These are phyloP conservation scores for Fraxinus albicans DNA, from an alignment of 305 asterid species.

Conservation along the genomic window DNA sequence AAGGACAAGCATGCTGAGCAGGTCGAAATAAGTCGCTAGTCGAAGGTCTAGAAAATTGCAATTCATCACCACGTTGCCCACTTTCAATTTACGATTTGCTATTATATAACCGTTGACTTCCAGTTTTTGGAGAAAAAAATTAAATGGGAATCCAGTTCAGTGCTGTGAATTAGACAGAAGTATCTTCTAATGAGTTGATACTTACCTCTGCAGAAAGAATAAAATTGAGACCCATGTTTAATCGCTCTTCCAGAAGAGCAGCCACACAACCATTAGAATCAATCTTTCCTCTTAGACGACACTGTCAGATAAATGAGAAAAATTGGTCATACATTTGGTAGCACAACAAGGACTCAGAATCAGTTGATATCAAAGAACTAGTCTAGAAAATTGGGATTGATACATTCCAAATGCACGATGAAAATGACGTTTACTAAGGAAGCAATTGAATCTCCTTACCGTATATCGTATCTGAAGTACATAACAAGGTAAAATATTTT, in stretches of 20 bases:
- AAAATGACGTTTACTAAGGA: background rate
- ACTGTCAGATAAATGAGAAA: conserved; percentile 42
- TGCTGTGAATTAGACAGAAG: background rate
- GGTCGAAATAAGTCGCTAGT: background rate
- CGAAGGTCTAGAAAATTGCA: background rate
- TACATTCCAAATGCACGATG: background rate
- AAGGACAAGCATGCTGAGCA: background rate
- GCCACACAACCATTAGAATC: conserved; percentile 85
- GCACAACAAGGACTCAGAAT: background rate
- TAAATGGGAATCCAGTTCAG: background rate
- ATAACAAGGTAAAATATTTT: background rate
- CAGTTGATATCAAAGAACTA: background rate
- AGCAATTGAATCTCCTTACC: background rate
- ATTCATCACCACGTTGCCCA: background rate
- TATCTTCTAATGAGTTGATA: background rate
- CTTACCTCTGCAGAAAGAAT: conserved; percentile 92
- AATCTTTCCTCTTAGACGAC: conserved; percentile 90
- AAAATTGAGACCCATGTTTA: conserved; percentile 84
- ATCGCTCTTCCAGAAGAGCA: conserved; percentile 80
- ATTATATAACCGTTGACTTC: background rate
- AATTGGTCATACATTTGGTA: background rate
- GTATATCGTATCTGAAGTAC: background rate
- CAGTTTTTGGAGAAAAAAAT: background rate
- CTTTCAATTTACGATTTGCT: background rate
- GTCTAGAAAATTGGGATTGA: background rate